These are phyloP conservation scores for Melaleuca quinquenervia DNA, from an alignment of 345 rosid species.

Conservation along the genomic window DNA sequence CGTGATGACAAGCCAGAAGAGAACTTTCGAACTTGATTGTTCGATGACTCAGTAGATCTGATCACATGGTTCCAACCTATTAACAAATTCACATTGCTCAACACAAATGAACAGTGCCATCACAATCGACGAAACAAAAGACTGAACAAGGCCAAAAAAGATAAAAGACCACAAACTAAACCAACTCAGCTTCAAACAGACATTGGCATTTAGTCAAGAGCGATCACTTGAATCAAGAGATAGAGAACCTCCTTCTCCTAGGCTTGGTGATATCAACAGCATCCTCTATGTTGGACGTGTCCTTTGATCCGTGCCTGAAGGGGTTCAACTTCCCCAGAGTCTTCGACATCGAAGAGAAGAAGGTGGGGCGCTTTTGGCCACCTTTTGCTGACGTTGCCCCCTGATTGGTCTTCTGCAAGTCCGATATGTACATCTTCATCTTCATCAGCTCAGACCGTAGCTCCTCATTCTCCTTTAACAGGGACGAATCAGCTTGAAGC, in stretches of 20 bases:
- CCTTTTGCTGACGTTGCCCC: conserved; percentile 13
- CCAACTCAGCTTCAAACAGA: neutral
- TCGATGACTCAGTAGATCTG: neutral
- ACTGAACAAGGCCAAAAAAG: neutral
- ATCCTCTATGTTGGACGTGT: conserved; percentile 66
- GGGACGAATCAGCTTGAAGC: conserved; percentile 50
- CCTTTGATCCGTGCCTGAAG: conserved; percentile 74
- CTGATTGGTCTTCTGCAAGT: conserved; percentile 35
- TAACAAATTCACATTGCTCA: neutral
- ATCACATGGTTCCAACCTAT: neutral
- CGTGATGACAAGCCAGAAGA: neutral
- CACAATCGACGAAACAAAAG: neutral
- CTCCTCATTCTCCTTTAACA: conserved; percentile 77
- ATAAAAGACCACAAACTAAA: neutral
- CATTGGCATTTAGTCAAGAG: neutral
- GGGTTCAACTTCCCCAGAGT: conserved; percentile 82
- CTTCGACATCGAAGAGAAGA: conserved; percentile 87
- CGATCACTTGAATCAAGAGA: conserved; percentile 25
- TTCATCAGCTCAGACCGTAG: conserved; percentile 64
- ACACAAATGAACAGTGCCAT: neutral
- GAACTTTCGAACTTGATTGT: neutral
- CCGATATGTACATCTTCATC: conserved; percentile 76
- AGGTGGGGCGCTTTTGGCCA: conserved; percentile 20
- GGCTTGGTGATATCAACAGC: conserved; percentile 62
- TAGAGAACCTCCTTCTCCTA: conserved; percentile 85